Conservation (phyloP, 306 rosid genomes). For the Psophocarpus tetragonolobus region DNA sequence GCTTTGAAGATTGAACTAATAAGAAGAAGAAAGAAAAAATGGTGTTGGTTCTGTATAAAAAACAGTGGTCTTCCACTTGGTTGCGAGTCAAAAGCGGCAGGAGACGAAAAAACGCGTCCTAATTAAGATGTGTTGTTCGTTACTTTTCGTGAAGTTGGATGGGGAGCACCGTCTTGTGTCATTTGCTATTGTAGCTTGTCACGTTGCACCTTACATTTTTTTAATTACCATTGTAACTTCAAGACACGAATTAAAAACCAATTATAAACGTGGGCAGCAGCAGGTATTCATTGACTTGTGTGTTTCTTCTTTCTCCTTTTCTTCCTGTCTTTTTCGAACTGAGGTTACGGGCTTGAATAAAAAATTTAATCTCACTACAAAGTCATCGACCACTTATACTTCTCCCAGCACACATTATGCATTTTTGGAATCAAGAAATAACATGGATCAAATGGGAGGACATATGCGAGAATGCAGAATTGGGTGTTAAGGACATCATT, state of each 20-base stretch:
- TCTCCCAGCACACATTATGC: constrained; percentile 25
- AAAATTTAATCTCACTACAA: constrained; percentile 13
- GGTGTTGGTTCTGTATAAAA: constrained; percentile 7
- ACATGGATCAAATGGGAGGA: no score
- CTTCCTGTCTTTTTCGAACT: background rate
- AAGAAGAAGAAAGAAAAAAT: background rate
- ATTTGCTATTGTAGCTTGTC: constrained; percentile 14
- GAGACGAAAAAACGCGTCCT: constrained; percentile 44
- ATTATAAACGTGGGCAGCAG: constrained; percentile 15
- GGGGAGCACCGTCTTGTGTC: constrained; percentile 32
- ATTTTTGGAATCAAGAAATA: constrained; percentile 20
- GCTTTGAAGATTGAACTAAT: background rate
- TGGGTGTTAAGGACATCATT: no score
- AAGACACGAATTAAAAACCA: background rate
- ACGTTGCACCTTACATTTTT: background rate
- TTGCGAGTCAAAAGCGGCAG: constrained; percentile 8
- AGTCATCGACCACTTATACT: constrained; percentile 32
- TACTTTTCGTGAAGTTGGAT: background rate
- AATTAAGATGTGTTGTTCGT: constrained; percentile 2
- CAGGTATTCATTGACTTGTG: constrained; percentile 32
- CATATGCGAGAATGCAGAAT: no score
- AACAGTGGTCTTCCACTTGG: constrained; percentile 29
- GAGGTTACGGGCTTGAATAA: constrained; percentile 32
- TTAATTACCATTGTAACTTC: background rate
- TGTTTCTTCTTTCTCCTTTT: background rate